These are phyloP conservation scores for Selaginella tamariscina DNA, from an alignment of 75 land plant species.

Conservation along the genomic window DNA sequence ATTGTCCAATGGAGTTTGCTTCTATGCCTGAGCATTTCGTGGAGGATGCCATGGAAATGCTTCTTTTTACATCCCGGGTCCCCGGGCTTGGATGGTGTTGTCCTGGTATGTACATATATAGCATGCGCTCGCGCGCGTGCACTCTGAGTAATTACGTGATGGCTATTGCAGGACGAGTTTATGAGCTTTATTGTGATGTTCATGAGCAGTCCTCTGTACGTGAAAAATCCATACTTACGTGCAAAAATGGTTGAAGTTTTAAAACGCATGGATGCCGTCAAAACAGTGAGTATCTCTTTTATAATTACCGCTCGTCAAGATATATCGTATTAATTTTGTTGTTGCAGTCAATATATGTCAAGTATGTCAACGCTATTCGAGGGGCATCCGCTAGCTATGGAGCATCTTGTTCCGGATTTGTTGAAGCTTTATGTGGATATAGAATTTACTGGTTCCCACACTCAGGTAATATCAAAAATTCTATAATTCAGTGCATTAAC, in stretches of 20 bases:
- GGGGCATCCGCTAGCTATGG: constrained; percentile 4
- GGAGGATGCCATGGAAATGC: constrained; percentile 1
- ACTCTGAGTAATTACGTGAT: too few relatives aligned
- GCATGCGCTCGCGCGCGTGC: too few relatives aligned
- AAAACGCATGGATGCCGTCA: constrained; percentile 9
- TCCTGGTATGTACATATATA: constrained; percentile 15
- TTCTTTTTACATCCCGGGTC: neutral
- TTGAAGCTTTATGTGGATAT: constrained; percentile 5
- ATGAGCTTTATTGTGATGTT: constrained; percentile 14
- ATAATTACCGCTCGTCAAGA: too few relatives aligned
- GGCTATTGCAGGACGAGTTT: constrained; percentile 38
- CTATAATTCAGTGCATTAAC: too few relatives aligned
- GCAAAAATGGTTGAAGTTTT: constrained; percentile 13
- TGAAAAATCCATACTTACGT: constrained; percentile 10
- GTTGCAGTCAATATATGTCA: constrained; percentile 27
- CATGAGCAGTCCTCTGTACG: constrained; percentile 9
- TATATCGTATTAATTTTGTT: too few relatives aligned
- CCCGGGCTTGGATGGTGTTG: neutral
- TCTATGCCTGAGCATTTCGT: constrained; percentile 11
- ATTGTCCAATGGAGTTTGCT: constrained; percentile 10
- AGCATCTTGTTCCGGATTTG: constrained; percentile 6
- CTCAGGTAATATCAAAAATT: too few relatives aligned
- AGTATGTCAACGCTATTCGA: constrained; percentile 39
- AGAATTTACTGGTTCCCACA: constrained; percentile 40
- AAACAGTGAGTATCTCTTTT: constrained; percentile 25